Evolutionary conservation across 257 asterid species (phyloP).

Genomic region (Scutellaria minor): DNA sequence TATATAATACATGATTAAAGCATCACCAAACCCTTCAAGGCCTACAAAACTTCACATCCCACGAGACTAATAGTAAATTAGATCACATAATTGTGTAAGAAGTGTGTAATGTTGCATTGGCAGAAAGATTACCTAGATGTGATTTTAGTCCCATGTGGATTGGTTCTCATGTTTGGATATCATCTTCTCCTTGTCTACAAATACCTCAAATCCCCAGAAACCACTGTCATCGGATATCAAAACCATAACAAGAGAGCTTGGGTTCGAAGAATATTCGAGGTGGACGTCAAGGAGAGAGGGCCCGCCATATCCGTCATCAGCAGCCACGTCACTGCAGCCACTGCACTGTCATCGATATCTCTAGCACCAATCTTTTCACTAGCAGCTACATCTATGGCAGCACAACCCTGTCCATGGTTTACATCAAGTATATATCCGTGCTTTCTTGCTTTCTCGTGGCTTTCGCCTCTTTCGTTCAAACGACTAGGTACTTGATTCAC

Average conservation of each 20-base stretch:
- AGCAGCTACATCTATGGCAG: slow-evolving; percentile 51
- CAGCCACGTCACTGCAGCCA: slow-evolving; percentile 50
- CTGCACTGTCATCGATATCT: slow-evolving; percentile 51
- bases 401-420: slow-evolving; percentile 36
- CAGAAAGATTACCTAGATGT: slow-evolving; percentile 60
- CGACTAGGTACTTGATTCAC: slow-evolving; percentile 46
- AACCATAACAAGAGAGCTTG: slow-evolving; percentile 59
- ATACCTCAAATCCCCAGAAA: slow-evolving; percentile 49
- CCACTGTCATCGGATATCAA: slow-evolving; percentile 66
- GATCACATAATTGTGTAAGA: too few species aligned
- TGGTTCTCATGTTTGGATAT: slow-evolving; percentile 60
- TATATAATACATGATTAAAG: too few species aligned
- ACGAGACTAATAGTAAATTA: too few species aligned
- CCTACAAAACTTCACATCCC: too few species aligned
- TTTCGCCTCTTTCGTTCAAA: slow-evolving; percentile 55
- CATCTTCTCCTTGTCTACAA: slow-evolving; percentile 60
- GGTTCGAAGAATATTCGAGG: slow-evolving; percentile 68
- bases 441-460: slow-evolving; percentile 53
- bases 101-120: slow-evolving; percentile 37
- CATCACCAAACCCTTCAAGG: too few species aligned
- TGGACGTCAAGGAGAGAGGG: slow-evolving; percentile 52
- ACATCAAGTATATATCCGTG: slow-evolving; percentile 47
- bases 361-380: slow-evolving; percentile 34
- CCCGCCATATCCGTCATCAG: slow-evolving; percentile 47
- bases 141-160: slow-evolving; percentile 62